A percentile compares a stretch with the other conserved stretches of the same genome.
These are phyloP conservation scores for Dioscorea alata DNA, from an alignment of 106 monocot genomes.

Conservation along the genomic window DNA sequence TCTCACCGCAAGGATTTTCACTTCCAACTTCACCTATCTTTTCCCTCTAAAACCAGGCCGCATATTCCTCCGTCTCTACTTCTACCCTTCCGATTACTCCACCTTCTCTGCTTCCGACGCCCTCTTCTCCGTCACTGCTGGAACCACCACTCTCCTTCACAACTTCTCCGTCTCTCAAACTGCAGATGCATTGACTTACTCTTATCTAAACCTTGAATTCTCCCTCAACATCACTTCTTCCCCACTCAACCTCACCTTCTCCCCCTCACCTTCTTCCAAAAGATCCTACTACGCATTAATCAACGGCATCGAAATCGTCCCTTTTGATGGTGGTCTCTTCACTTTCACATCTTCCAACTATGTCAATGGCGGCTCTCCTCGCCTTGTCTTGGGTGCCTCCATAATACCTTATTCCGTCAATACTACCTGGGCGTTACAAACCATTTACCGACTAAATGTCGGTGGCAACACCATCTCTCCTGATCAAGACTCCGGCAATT, in stretches of 20 bases:
- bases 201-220: constrained; percentile 46
- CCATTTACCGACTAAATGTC: constrained; percentile 63
- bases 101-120: constrained; percentile 22
- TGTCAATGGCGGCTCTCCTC: too few species aligned
- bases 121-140: constrained; percentile 55
- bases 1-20: constrained; percentile 45
- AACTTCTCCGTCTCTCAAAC: constrained; percentile 67
- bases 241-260: constrained; percentile 54
- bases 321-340: constrained; percentile 53
- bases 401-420: constrained; percentile 16
- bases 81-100: constrained; percentile 48
- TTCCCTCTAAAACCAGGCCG: constrained; percentile 46
- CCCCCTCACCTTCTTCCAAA: constrained; percentile 26
- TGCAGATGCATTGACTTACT: constrained; percentile 28
- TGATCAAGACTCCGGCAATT: constrained; percentile 12
- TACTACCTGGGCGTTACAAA: constrained; percentile 34
- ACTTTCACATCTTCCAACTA: background rate
- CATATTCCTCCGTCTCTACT: constrained; percentile 66
- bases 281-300: constrained; percentile 59
- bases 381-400: constrained; percentile 2
- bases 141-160: constrained; percentile 40
- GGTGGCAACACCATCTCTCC: constrained; percentile 55
- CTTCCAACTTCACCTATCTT: constrained; percentile 62
- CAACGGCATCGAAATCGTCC: constrained; percentile 76
- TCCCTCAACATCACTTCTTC: constrained; percentile 40